A percentile compares a stretch with the other conserved stretches of the same genome.
These are phyloP conservation scores for Bocquillonia castaneifolia DNA, from an alignment of 441 rosid genomes.

Conservation along the genomic window DNA sequence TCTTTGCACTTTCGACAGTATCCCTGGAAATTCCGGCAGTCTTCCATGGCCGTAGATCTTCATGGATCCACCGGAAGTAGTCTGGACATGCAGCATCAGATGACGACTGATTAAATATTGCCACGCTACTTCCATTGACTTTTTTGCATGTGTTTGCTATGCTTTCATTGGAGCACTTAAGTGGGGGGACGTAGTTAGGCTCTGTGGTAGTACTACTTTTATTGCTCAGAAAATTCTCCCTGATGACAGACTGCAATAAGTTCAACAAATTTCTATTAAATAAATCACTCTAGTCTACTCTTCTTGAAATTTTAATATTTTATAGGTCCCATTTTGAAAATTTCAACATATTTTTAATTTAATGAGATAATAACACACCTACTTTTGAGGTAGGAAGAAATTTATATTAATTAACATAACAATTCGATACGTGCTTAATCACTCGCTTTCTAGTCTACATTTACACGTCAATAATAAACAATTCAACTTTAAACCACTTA, in stretches of 20 bases:
- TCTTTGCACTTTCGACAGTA: slow-evolving; percentile 34
- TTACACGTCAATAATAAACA: no score
- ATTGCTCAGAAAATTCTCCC: neutral
- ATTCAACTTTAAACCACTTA: no score
- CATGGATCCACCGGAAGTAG: slow-evolving; percentile 68
- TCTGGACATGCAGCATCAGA: slow-evolving; percentile 42
- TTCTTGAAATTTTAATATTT: no score
- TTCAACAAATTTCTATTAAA: no score
- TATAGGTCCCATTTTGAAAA: no score
- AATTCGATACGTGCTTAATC: no score
- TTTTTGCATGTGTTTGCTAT: neutral
- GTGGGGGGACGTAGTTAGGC: neutral
- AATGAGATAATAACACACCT: no score
- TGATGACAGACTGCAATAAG: neutral
- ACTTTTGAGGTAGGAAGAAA: no score
- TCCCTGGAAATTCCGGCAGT: slow-evolving; percentile 42
- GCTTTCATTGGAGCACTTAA: neutral
- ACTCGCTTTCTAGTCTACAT: no score
- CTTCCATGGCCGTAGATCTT: slow-evolving; percentile 62
- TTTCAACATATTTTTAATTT: no score
- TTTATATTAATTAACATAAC: no score
- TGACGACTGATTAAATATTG: slow-evolving; percentile 19
- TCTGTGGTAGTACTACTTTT: neutral
- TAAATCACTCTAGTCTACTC: no score
- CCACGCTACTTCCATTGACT: slow-evolving; percentile 7